Evolutionary conservation across 441 rosid genomes (phyloP).

Genomic region (Brassica hybrid): DNA sequence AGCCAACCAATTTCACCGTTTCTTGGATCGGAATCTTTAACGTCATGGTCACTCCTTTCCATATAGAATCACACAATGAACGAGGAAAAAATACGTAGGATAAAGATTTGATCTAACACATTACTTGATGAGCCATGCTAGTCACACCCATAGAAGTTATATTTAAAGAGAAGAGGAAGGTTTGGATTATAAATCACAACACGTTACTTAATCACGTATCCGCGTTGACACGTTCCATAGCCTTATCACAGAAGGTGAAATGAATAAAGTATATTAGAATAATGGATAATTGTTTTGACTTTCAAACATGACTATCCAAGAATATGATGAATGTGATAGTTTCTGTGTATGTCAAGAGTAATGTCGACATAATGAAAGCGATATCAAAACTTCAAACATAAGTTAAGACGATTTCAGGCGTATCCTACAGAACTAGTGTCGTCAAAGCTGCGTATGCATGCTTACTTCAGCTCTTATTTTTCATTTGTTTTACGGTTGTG

Average conservation of each 20-base stretch:
- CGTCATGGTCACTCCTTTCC: constrained; percentile 32
- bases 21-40: constrained; percentile 35
- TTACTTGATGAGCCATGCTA: background rate
- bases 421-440: background rate
- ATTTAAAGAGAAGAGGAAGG: background rate
- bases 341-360: background rate
- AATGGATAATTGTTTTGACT: background rate
- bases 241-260: background rate
- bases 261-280: constrained; percentile 7
- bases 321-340: background rate
- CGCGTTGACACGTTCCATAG: constrained; percentile 4
- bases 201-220: background rate
- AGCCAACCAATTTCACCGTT: constrained; percentile 21
- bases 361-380: constrained; percentile 1
- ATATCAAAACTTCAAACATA: background rate
- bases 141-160: background rate
- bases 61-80: constrained; percentile 6
- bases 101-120: background rate
- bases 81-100: background rate
- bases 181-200: background rate
- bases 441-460: background rate
- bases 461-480: background rate
- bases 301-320: background rate
- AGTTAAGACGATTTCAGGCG: background rate
- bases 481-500: background rate